Evolutionary conservation across 768 basidiomycete genomes (phyloP).

Genomic region (Amylocystis lapponica): DNA sequence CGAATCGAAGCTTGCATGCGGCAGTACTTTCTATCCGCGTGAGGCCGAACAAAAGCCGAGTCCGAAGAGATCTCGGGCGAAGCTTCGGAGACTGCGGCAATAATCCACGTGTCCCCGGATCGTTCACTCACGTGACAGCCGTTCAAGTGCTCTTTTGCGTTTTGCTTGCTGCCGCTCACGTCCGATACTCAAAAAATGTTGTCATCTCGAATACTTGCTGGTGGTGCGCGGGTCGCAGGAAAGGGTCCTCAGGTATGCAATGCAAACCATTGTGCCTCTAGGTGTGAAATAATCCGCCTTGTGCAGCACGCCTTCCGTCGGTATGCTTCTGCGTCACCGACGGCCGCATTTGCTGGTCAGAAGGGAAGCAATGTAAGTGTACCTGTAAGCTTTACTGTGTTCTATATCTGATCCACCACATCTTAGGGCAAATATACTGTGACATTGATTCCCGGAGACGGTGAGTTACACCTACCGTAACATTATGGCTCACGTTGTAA

Average conservation of each 20-base stretch:
- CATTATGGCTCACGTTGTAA: constrained; percentile 10
- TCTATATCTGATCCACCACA: not conserved
- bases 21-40: too few relatives aligned
- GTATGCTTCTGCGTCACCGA: constrained; percentile 73
- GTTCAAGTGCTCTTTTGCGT: too few relatives aligned
- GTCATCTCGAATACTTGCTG: constrained; percentile 48
- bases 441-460: constrained; percentile 95
- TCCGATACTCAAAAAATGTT: constrained; percentile 44
- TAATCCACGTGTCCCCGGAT: too few relatives aligned
- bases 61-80: too few relatives aligned
- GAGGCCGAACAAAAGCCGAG: too few relatives aligned
- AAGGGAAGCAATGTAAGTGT: constrained; percentile 76
- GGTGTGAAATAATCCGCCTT: too few relatives aligned
- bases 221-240: constrained; percentile 48
- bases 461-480: constrained; percentile 38
- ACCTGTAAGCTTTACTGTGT: not conserved
- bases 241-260: constrained; percentile 43
- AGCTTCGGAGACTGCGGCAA: too few relatives aligned
- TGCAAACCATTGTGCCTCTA: too few relatives aligned
- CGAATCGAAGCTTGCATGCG: too few relatives aligned
- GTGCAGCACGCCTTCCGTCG: constrained; percentile 47
- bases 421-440: constrained; percentile 91
- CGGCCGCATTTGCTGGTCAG: constrained; percentile 86
- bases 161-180: too few relatives aligned
- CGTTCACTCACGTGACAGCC: too few relatives aligned